Conservation (phyloP, 768 basidiomycete species). For the Podaxis mareebaensis region DNA sequence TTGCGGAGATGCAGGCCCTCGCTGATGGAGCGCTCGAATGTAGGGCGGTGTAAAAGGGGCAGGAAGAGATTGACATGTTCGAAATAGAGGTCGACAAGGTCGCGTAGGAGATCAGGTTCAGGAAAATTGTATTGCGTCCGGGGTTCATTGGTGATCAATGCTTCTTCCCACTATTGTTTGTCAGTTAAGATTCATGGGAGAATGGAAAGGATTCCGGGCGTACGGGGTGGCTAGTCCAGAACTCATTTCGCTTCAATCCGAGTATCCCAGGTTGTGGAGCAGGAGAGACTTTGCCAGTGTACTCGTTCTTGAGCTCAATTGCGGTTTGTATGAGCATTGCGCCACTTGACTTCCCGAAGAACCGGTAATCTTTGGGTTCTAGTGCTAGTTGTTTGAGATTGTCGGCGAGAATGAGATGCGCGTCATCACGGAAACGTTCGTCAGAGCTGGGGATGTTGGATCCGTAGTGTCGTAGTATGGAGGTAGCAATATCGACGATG, state of each 20-base stretch:
- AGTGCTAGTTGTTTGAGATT: conserved; percentile 35
- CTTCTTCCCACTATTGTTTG: conserved; percentile 37
- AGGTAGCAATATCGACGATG: conserved; percentile 31
- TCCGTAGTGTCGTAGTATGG: conserved; percentile 32
- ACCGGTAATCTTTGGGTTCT: conserved; percentile 39
- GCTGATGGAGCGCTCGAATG: conserved; percentile 54
- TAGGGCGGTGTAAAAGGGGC: conserved; percentile 74
- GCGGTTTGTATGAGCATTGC: conserved; percentile 55
- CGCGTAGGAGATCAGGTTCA: conserved; percentile 45
- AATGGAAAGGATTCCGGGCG: conserved; percentile 17
- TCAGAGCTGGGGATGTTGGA: conserved; percentile 16
- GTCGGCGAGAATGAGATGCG: conserved; percentile 34
- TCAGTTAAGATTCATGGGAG: background rate
- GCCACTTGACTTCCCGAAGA: conserved; percentile 59
- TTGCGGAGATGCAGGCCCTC: conserved; percentile 53
- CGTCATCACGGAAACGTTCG: conserved; percentile 34
- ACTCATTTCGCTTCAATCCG: conserved; percentile 31
- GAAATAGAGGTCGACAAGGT: conserved; percentile 70
- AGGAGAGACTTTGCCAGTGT: conserved; percentile 34
- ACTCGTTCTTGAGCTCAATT: conserved; percentile 60
- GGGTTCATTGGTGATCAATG: conserved; percentile 14
- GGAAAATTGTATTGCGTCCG: conserved; percentile 45
- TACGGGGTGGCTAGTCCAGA: conserved; percentile 39
- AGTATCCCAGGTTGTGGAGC: conserved; percentile 19
- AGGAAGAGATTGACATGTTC: conserved; percentile 49